These are phyloP conservation scores for Ceratopteris richardii DNA, from an alignment of 75 land plant species.

Conservation along the genomic window DNA sequence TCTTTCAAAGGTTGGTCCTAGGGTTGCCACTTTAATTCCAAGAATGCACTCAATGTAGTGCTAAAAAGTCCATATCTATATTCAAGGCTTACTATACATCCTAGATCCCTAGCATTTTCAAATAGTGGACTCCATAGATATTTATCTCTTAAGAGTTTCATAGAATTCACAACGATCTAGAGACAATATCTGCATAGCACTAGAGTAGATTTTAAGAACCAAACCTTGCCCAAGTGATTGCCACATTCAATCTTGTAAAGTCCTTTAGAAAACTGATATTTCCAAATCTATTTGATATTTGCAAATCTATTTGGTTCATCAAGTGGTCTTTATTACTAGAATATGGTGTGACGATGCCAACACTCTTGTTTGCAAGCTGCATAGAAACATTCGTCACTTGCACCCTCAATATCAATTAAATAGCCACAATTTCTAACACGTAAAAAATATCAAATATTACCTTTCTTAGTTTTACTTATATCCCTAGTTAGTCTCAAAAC, in stretches of 20 bases:
- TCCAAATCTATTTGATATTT: constrained; percentile 34
- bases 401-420: too few relatives aligned
- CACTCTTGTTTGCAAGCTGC: background rate
- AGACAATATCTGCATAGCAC: constrained; percentile 45
- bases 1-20: too few relatives aligned
- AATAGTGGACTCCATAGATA: constrained; percentile 49
- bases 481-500: constrained; percentile 25
- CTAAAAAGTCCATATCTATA: too few relatives aligned
- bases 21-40: too few relatives aligned
- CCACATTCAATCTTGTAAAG: constrained; percentile 61
- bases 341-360: constrained; percentile 75
- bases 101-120: constrained; percentile 41
- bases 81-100: too few relatives aligned
- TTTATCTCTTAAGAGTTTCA: constrained; percentile 32
- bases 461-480: constrained; percentile 25
- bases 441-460: too few relatives aligned
- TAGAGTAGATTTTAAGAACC: too few relatives aligned
- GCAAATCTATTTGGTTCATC: too few relatives aligned
- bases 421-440: too few relatives aligned
- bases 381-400: too few relatives aligned
- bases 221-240: constrained; percentile 78
- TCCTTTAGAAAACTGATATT: constrained; percentile 51
- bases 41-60: too few relatives aligned
- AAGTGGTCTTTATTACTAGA: constrained; percentile 51
- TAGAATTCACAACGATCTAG: constrained; percentile 60